Percentiles rank a stretch among this genome's conserved stretches.
phyloP scores from a whole-genome alignment of 208 protist species.

The Angomonas deanei region DNA sequence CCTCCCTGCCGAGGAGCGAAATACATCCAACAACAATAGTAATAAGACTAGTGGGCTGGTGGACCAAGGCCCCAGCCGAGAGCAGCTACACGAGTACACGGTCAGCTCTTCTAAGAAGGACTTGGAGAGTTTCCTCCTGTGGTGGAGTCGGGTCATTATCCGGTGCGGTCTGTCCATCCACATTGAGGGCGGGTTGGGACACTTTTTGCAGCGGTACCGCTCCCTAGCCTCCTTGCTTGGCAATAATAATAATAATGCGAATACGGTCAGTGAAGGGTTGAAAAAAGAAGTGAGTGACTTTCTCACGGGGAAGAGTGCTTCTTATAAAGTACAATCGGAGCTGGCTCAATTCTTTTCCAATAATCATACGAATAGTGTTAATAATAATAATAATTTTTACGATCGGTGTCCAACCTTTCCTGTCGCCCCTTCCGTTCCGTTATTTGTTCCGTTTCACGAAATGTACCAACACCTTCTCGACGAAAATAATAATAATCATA shows the following conservation, averaged over 20 bases:
- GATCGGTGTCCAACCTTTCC: not conserved
- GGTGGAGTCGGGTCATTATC: slow-evolving; percentile 17
- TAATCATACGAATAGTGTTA: too few relatives aligned
- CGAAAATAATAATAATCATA: not conserved
- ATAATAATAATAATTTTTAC: too few relatives aligned
- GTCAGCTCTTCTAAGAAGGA: slow-evolving; percentile 21
- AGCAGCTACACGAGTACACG: slow-evolving; percentile 3
- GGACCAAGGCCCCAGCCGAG: not conserved
- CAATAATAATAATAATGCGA: not conserved
- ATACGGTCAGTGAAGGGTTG: not conserved
- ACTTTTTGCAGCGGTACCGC: not conserved
- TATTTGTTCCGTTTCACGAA: not conserved
- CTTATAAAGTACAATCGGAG: not conserved
- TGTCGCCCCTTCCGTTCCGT: not conserved
- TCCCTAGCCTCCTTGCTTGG: not conserved
- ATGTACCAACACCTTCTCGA: not conserved
- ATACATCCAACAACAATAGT: not conserved
- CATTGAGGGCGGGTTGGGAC: not conserved
- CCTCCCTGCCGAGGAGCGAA: slow-evolving; percentile 1
- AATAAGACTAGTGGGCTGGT: not conserved
- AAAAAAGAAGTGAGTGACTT: not conserved
- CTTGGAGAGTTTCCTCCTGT: slow-evolving; percentile 38
- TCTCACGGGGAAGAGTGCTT: not conserved
- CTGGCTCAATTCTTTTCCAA: not conserved
- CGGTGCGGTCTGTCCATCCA: not conserved